Evolutionary conservation across 2,329 filamentous ascomycete genomes (phyloP).

Genomic region (Pestalotiopsis fici): DNA sequence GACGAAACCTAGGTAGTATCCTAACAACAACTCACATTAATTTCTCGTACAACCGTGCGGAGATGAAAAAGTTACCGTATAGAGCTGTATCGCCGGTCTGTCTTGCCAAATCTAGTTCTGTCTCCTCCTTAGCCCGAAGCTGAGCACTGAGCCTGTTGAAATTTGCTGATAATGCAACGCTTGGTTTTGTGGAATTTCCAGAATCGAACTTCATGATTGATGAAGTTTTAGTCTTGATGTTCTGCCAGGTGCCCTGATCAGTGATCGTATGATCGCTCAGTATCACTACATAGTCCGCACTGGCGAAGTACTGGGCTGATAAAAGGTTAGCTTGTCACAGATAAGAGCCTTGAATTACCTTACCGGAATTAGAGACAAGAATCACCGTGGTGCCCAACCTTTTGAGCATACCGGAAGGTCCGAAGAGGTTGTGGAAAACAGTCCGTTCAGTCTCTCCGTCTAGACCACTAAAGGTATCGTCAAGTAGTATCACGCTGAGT

Average conservation of each 20-base stretch:
- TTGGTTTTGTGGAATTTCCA: neutral
- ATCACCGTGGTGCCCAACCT: conserved; percentile 29
- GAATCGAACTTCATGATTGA: neutral
- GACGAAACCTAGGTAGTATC: conserved; percentile 31
- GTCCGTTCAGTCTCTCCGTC: conserved; percentile 33
- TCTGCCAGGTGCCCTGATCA: conserved; percentile 39
- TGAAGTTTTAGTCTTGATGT: too few relatives aligned
- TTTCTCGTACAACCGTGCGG: too few relatives aligned
- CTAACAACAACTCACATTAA: conserved; percentile 13
- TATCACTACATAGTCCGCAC: conserved; percentile 42
- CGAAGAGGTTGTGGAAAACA: conserved; percentile 31
- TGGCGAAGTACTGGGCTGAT: conserved; percentile 34
- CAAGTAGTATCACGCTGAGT: conserved; percentile 30
- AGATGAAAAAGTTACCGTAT: too few relatives aligned
- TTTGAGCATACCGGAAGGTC: conserved; percentile 27
- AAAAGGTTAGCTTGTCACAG: too few relatives aligned
- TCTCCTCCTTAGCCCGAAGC: conserved; percentile 6
- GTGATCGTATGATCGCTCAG: conserved; percentile 34
- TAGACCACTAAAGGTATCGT: conserved; percentile 37
- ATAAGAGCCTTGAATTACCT: neutral
- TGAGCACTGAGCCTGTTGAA: too few relatives aligned
- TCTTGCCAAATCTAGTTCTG: conserved; percentile 18
- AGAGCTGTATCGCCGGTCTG: conserved; percentile 35
- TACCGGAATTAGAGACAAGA: conserved; percentile 30
- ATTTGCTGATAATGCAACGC: neutral